These are phyloP conservation scores for Phytopythium mirpurense DNA, from an alignment of 352 stramenopile species.

Conservation along the genomic window DNA sequence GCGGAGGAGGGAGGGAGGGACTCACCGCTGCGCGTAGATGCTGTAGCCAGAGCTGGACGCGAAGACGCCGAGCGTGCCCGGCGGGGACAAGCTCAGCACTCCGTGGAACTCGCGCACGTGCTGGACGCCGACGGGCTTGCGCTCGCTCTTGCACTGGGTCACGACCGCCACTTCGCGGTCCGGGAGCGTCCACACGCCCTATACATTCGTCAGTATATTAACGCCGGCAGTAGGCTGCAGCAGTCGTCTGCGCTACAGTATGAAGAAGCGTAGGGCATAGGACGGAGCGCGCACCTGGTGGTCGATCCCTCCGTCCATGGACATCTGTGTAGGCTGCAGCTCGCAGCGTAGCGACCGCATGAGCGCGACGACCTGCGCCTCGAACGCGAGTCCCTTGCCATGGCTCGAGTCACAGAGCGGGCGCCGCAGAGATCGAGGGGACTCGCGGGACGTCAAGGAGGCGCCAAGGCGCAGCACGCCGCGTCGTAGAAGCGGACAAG, in stretches of 20 bases:
- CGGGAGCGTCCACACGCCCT: slow-evolving; percentile 64
- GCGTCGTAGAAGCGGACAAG: background rate
- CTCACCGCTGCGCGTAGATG: slow-evolving; percentile 63
- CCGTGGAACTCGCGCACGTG: slow-evolving; percentile 73
- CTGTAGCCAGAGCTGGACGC: slow-evolving; percentile 73
- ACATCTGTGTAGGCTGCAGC: slow-evolving; percentile 53
- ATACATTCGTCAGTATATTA: no score
- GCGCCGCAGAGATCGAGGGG: background rate
- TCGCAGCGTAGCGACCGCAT: slow-evolving; percentile 47
- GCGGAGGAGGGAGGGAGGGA: background rate
- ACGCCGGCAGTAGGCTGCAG: no score
- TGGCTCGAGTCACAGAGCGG: slow-evolving; percentile 12
- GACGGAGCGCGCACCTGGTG: slow-evolving; percentile 43
- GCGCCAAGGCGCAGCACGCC: background rate
- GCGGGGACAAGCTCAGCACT: slow-evolving; percentile 41
- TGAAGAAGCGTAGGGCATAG: no score
- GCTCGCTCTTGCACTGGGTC: slow-evolving; percentile 81
- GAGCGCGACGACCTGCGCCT: slow-evolving; percentile 49
- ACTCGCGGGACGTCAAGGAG: no score
- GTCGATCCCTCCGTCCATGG: slow-evolving; percentile 70
- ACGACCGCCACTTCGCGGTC: slow-evolving; percentile 60
- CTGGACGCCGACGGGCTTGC: slow-evolving; percentile 59
- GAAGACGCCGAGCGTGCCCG: slow-evolving; percentile 53
- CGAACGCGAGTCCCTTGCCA: slow-evolving; percentile 56
- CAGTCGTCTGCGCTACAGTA: no score